Conservation (phyloP, 768 basidiomycete species). For the Kwoniella botswanensis region DNA sequence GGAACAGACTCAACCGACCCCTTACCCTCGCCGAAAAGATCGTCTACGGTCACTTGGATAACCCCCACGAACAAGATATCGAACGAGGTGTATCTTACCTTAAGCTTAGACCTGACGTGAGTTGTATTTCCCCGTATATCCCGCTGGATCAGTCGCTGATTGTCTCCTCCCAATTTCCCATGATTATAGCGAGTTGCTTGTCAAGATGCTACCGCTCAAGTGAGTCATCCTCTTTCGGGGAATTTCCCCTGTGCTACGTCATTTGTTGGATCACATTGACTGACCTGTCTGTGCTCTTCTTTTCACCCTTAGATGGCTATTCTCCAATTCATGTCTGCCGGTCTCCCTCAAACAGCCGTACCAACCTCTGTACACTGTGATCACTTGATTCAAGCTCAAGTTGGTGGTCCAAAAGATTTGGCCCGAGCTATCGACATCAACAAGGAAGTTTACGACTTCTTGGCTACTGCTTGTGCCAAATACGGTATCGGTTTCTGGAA, state of each 20-base stretch:
- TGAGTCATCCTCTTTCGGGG: conserved; percentile 18
- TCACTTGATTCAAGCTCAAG: conserved; percentile 96
- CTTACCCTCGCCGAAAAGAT: conserved; percentile 96
- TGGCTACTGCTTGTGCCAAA: conserved; percentile 94
- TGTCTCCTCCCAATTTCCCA: conserved; percentile 10
- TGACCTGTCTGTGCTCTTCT: conserved; percentile 19
- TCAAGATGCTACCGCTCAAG: conserved; percentile 62
- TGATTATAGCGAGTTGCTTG: conserved; percentile 61
- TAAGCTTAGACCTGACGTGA: conserved; percentile 94
- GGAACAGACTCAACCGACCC: conserved; percentile 77
- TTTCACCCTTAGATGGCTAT: conserved; percentile 81
- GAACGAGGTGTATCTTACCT: conserved; percentile 91
- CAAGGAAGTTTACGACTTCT: conserved; percentile 99
- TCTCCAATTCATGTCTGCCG: conserved; percentile 99
- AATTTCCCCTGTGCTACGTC: conserved; percentile 12
- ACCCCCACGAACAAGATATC: conserved; percentile 70
- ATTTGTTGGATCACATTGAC: conserved; percentile 5
- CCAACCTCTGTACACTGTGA: conserved; percentile 99
- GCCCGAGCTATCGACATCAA: conserved; percentile 89
- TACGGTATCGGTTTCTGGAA: conserved; percentile 99
- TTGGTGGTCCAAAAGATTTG: conserved; percentile 92
- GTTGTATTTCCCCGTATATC: conserved; percentile 56
- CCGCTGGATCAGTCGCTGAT: conserved; percentile 1
- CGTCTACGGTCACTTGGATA: conserved; percentile 96
- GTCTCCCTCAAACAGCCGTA: conserved; percentile 95